Evolutionary conservation across 176 grass and related monocot species (phyloP), one percentile per base, ranked within the genome.

Genomic region (Avena insularis): DNA sequence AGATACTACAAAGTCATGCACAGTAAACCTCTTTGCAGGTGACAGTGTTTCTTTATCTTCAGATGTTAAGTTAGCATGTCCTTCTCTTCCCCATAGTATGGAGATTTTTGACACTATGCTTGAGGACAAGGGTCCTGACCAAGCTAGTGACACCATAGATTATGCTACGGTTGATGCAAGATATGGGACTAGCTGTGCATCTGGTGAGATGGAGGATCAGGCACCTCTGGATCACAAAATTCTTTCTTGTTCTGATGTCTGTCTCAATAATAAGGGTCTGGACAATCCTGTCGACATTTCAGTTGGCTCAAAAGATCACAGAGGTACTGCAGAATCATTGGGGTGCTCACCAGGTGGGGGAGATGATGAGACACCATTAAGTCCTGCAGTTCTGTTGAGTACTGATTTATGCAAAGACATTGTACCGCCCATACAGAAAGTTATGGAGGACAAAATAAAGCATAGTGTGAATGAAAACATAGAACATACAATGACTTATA

Each of bases 1-100:
- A 60, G 90, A 89, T 86, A 16, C 19, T 74, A 72, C 55, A 72
- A 57, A 89, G 43, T 89, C 59, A 63, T 36, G 20, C 12, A 51
- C 55, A 29, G 4, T 21, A 38, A 86, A 71, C 16, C 45, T 83
- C 63, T 8, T 48, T 72, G 31, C 17, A 49, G 74, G 57, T 61
- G 65, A 45, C 21, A 48, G 40, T 68, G 29, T 13, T 78, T 79
- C 66, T 86, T 67, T 88, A 75, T 67, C 66, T 62, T 83, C 79
- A 43, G 57, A 60, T 79, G 17, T 40, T 27, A 83, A 80, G 74
- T 29, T 89, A 69, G 19, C 47, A 75, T 61, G 48, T 73, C 75
- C 27, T 75, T 6, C 57, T 50, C 74, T 79, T 66, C 65, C 33
- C 35, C 65, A 48, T 20, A 53, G 47, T 25, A 14, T 83, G 47